Percentiles rank a stretch among this genome's conserved stretches.
Conservation (phyloP, 768 basidiomycete genomes). For the Scleroderma citrinum region DNA sequence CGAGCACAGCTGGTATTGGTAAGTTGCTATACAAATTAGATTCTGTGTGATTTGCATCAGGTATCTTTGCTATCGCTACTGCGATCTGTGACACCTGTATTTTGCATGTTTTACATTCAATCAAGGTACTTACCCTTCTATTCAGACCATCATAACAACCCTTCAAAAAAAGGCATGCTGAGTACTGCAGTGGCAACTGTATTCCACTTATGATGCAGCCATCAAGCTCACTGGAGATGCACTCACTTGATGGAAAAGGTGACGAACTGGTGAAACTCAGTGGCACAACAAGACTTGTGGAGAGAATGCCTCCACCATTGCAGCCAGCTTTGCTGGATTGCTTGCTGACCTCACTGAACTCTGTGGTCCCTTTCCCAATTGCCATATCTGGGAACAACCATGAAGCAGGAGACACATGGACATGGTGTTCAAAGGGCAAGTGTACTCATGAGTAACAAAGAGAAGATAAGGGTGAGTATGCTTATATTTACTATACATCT, state of each 20-base stretch:
- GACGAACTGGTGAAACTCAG: no score
- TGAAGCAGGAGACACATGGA: no score
- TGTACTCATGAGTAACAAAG: no score
- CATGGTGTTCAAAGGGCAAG: no score
- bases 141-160: conserved; percentile 57
- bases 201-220: conserved; percentile 36
- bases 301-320: conserved; percentile 51
- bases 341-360: conserved; percentile 64
- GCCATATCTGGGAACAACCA: conserved; percentile 40
- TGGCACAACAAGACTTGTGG: no score
- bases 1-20: conserved; percentile 62
- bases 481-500: no score
- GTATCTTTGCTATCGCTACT: background rate
- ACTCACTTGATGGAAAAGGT: conserved; percentile 44
- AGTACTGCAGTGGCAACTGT: conserved; percentile 53
- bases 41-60: background rate
- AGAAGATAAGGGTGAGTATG: no score
- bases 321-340: conserved; percentile 40
- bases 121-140: background rate
- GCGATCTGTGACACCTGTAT: conserved; percentile 7
- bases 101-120: background rate
- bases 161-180: conserved; percentile 61
- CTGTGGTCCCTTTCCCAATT: conserved; percentile 66
- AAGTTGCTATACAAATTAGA: conserved; percentile 13
- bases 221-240: conserved; percentile 33